Base-by-base conservation (phyloP, 1,284 basidiomycete genomes). In the Ustilago nuda region DNA sequence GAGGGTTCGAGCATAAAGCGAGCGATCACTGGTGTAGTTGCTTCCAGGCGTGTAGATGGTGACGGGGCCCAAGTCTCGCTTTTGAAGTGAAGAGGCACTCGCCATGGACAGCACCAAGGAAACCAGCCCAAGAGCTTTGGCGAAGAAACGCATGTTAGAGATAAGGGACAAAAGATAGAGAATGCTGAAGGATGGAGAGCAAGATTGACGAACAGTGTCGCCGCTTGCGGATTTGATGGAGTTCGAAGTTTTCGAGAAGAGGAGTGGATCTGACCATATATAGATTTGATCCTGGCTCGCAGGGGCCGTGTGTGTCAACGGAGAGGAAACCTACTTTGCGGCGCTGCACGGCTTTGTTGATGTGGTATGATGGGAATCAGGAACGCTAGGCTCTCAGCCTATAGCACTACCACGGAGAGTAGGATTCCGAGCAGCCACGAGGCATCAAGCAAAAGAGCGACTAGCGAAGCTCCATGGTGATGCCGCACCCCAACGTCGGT, bases 1-100 rank as follows among this genome's bases (percentile, higher is more conserved):
- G 27, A 75, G 68, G 13, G 62, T 60, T 8, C 72, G 56, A 30
- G 59, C 72, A 35, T 75, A 75, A 8, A 75, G 63, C 13, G 72
- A 60, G 13, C 68, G 61, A 13, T 66, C 61, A 43, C 61, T 62
- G 9, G 61, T 63, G 51, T 71, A 75, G 61, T 61, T 66, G 61
- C 57, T 66, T 2, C 50, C 50, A n/a, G 68, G 72, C 19, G 63
- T 75, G 62, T 63, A 75, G 51, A 75, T 60, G 13, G 67, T 74
- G 35, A 66, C 60, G 2, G 72, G 68, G 1, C 59, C 72, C 56
- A 72, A 62, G 59, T 72, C 69, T 11, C 69, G 48, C 63, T 72
- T 72, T 8, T 61, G 48, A 6, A 72, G 58, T 11, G 63, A 63
- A 27, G 63, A 61, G 6, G 69, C 63, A 5, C 13, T 50, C 36